phyloP scores from a whole-genome alignment of 495 filamentous ascomycete genomes.

The Podospora fimiseda region DNA sequence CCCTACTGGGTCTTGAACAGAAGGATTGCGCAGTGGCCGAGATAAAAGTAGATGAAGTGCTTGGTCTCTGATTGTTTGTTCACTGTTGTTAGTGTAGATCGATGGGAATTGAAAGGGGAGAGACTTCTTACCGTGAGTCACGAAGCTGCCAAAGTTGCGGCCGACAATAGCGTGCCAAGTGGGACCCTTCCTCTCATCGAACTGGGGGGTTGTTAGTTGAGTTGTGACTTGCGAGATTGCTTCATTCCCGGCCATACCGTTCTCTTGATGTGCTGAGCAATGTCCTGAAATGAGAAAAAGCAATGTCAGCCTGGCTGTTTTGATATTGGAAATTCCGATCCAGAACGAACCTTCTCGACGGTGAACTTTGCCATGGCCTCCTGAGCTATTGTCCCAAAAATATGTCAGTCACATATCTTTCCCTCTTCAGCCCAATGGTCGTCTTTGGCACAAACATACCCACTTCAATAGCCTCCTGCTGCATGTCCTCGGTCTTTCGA shows the following conservation, averaged over 20 bases:
- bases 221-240: not conserved
- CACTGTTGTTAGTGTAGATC: not conserved
- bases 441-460: conserved; percentile 51
- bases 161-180: conserved; percentile 99
- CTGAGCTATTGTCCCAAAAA: conserved; percentile 56
- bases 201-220: conserved; percentile 45
- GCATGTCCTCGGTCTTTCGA: conserved; percentile 89
- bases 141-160: conserved; percentile 97
- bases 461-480: conserved; percentile 86
- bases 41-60: conserved; percentile 99
- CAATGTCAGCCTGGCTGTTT: not conserved
- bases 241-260: conserved; percentile 53
- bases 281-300: conserved; percentile 53
- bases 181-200: conserved; percentile 83
- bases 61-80: conserved; percentile 67
- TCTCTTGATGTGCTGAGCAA: conserved; percentile 95
- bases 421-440: not conserved
- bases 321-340: not conserved
- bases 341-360: conserved; percentile 73
- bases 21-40: conserved; percentile 95
- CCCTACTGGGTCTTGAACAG: conserved; percentile 96
- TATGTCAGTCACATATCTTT: conserved; percentile 7
- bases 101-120: not conserved
- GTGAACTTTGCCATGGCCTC: conserved; percentile 89
- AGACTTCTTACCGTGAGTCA: conserved; percentile 75